Conservation (phyloP, 164 flowering plant genomes). For the Stephania yunnanensis region DNA sequence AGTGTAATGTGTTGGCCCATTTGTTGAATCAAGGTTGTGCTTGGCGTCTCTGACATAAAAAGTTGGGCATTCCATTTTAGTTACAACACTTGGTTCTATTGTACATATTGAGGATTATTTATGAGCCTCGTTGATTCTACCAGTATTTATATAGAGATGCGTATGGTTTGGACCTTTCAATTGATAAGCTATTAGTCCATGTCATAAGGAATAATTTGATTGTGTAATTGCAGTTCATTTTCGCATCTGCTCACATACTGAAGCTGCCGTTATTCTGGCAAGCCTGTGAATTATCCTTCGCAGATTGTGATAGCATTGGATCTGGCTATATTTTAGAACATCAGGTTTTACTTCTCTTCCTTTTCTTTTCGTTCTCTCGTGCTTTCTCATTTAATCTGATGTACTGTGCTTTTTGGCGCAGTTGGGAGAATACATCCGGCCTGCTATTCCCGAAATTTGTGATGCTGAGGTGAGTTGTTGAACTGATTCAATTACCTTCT, state of each 20-base stretch:
- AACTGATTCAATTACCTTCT: not conserved
- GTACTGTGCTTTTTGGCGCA: conserved; percentile 6
- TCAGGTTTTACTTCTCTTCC: conserved; percentile 9
- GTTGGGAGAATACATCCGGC: conserved; percentile 18
- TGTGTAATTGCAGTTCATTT: conserved; percentile 27
- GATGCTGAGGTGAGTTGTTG: conserved; percentile 17
- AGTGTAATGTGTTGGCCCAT: not conserved
- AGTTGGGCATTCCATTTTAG: no score
- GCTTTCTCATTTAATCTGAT: not conserved
- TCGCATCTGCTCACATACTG: conserved; percentile 26
- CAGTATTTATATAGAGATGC: not conserved
- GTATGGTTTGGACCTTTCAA: not conserved
- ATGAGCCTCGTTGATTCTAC: not conserved
- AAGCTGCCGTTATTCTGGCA: conserved; percentile 26
- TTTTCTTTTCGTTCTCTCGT: not conserved
- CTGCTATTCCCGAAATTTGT: conserved; percentile 18
- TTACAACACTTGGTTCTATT: no score
- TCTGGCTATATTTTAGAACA: conserved; percentile 20
- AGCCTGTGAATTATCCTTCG: conserved; percentile 25
- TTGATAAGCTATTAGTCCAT: not conserved
- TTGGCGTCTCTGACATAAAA: not conserved
- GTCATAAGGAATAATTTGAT: not conserved
- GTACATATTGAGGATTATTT: not conserved
- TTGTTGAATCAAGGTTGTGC: not conserved
- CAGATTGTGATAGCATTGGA: conserved; percentile 28